Percentiles rank a stretch among this genome's conserved stretches.
Conservation (phyloP, 2,329 filamentous ascomycete species). For the Talaromyces sp. region DNA sequence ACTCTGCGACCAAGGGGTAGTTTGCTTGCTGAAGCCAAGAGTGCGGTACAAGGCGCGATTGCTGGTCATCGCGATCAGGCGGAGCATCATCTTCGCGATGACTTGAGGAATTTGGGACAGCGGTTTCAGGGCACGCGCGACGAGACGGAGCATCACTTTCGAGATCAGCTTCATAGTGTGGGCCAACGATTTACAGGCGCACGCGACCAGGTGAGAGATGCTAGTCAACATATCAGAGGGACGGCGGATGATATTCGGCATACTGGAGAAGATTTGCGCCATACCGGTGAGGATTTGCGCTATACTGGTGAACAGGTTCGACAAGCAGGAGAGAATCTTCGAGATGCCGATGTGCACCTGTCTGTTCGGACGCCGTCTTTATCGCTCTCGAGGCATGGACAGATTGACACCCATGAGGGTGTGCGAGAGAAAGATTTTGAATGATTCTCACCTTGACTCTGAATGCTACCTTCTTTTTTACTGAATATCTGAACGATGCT, state of each 20-base stretch:
- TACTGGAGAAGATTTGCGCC: constrained; percentile 9
- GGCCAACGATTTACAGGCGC: constrained; percentile 6
- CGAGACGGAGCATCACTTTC: constrained; percentile 1
- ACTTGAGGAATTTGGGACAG: constrained; percentile 7
- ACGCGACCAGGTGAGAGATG: constrained; percentile 5
- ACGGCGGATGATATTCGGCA: constrained; percentile 8
- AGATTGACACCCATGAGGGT: background rate
- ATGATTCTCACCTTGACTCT: background rate
- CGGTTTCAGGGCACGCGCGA: constrained; percentile 5
- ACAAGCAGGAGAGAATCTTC: constrained; percentile 6
- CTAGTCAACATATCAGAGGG: background rate
- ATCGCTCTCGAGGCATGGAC: constrained; percentile 8
- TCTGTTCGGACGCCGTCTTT: background rate
- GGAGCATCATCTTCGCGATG: constrained; percentile 10
- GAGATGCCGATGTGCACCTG: background rate
- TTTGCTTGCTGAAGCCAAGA: constrained; percentile 3
- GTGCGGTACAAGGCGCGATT: constrained; percentile 4
- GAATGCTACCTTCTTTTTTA: background rate
- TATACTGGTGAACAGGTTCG: constrained; percentile 11
- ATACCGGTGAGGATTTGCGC: constrained; percentile 5
- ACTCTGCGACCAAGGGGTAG: constrained; percentile 6
- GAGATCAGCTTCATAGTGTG: constrained; percentile 6
- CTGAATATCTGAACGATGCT: no score
- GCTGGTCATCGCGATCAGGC: background rate
- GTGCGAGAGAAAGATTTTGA: constrained; percentile 1